Base-by-base conservation (phyloP, 2,329 filamentous ascomycete species). In the Sphaerulina musiva region DNA sequence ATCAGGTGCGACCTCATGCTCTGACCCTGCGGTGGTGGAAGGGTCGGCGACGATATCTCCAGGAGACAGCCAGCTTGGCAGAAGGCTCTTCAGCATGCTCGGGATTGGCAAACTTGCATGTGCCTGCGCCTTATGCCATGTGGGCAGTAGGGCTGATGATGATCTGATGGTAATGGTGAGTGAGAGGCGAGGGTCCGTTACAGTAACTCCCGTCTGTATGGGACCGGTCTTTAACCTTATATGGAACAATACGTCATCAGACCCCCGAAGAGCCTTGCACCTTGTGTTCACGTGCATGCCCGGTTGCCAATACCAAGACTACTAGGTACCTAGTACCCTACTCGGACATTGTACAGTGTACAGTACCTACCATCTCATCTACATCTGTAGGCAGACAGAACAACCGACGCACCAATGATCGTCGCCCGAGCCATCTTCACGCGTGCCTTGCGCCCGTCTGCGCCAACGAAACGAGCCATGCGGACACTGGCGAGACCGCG, bases 41-140 rank as follows among this genome's bases (percentile, higher is more conserved):
- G 29, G 52, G 54, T 12, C 45, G 36, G 20, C 12, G 23, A 32
- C 26, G 20, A n/a, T 8, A 11, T 45, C 53, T 38, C 26, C 50
- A 34, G 59, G 52, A 31, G 55, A 44, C 11, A 67, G 51, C 67
- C 67, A 68, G 47, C 52, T 53, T 40, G 66, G 55, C 59, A 66
- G 48, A 54, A 62, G 51, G 55, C 61, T 67, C 61, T 70, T 71
- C 20, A 68, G 65, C 51, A 66, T 65, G 43, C 68, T 68, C 31
- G 70, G 70, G 26, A 26, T 6, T 6, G 26, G 6, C 26, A 26
- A 26, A 4, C 6, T 26, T 26, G 26, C 26, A 26, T 29, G 26
- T 29, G 26, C 26, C 26, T 29, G 26, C 26, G 26, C 26, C 26
- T 29, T 29, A 29, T 29, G 26, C 26, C 26, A 29, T 29, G 26